phyloP scores from a whole-genome alignment of 371 early-diverging fungal species.

The Mucor ambiguus region DNA sequence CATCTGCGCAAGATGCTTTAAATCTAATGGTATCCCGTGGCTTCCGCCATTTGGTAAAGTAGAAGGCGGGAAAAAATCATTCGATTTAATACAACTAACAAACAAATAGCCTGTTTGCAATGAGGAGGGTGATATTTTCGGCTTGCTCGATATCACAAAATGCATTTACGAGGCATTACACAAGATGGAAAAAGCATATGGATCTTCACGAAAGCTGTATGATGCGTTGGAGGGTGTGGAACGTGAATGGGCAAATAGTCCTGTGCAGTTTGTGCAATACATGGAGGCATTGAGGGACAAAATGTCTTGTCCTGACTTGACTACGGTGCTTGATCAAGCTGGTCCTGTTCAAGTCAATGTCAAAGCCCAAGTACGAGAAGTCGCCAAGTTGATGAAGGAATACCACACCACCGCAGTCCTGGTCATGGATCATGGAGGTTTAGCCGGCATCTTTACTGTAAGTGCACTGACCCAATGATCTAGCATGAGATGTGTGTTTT shows the following conservation, averaged over 20 bases:
- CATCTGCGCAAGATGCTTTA: constrained; percentile 89
- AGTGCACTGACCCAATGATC: constrained; percentile 32
- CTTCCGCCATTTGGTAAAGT: constrained; percentile 90
- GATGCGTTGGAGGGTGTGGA: constrained; percentile 95
- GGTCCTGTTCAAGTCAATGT: constrained; percentile 77
- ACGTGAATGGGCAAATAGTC: constrained; percentile 70
- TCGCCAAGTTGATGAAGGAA: constrained; percentile 90
- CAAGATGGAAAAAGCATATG: constrained; percentile 90
- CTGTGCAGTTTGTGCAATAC: constrained; percentile 67
- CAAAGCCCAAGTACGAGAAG: constrained; percentile 86
- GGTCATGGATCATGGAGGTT: constrained; percentile 80
- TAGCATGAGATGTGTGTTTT: not conserved
- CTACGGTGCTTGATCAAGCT: constrained; percentile 74
- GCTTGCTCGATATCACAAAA: constrained; percentile 95
- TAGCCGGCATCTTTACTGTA: constrained; percentile 95
- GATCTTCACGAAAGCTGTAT: constrained; percentile 82
- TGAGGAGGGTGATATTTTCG: constrained; percentile 89
- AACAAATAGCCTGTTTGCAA: constrained; percentile 73
- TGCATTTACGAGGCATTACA: constrained; percentile 93
- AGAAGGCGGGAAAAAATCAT: not conserved
- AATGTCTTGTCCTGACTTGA: constrained; percentile 91
- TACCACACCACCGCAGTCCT: constrained; percentile 90
- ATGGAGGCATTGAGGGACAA: constrained; percentile 78
- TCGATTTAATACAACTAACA: constrained; percentile 8
- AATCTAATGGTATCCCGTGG: constrained; percentile 93